Conservation (phyloP, 441 rosid genomes). For the Populus hybrid region DNA sequence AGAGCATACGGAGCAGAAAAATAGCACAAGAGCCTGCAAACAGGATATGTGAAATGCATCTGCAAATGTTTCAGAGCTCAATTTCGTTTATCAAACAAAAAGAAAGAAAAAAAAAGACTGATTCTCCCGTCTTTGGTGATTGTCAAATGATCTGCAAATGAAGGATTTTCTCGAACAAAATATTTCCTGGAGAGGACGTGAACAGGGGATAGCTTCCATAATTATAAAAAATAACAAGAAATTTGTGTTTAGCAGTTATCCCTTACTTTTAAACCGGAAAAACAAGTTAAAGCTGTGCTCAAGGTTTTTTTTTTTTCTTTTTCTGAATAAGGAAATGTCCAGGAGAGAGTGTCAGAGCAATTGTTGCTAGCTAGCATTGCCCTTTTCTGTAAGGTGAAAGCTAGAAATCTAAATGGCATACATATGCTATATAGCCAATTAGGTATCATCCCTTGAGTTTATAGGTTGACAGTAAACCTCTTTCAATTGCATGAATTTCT, state of each 20-base stretch:
- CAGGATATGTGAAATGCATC: neutral
- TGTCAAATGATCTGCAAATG: neutral
- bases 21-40: neutral
- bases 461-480: neutral
- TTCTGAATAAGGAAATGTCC: neutral
- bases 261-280: neutral
- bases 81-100: no score
- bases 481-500: neutral
- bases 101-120: no score
- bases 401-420: neutral
- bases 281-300: neutral
- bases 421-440: neutral
- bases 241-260: neutral
- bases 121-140: neutral
- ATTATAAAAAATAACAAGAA: neutral
- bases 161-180: neutral
- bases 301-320: neutral
- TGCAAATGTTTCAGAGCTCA: neutral
- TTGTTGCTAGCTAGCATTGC: neutral
- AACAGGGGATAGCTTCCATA: neutral
- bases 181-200: neutral
- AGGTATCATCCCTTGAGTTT: neutral
- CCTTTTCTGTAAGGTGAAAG: neutral
- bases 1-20: neutral
- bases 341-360: neutral